phyloP scores from a whole-genome alignment of 306 rosid species.

The Casuarina equisetifolia region DNA sequence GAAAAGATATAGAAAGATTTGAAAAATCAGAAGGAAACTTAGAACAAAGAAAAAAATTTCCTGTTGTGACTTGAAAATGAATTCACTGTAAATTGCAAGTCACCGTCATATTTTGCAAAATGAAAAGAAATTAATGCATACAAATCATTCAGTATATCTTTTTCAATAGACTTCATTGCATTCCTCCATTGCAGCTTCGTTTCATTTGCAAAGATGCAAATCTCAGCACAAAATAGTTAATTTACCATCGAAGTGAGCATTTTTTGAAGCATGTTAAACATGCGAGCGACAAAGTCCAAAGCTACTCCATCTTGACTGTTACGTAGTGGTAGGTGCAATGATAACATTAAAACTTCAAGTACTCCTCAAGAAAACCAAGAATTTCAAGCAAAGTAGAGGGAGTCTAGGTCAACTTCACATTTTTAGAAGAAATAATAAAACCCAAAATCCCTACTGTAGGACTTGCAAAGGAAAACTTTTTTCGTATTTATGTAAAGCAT shows the following conservation, averaged over 20 bases:
- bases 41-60: neutral
- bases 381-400: too few species aligned
- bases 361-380: too few species aligned
- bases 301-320: conserved; percentile 88
- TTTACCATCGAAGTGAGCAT: conserved; percentile 6
- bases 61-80: too few species aligned
- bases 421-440: too few species aligned
- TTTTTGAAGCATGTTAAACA: neutral
- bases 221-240: conserved; percentile 15
- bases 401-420: too few species aligned
- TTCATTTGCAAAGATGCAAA: conserved; percentile 89
- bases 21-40: neutral
- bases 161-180: conserved; percentile 89
- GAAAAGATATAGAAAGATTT: neutral
- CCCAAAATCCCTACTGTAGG: too few species aligned
- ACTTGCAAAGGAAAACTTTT: too few species aligned
- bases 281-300: conserved; percentile 16
- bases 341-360: too few species aligned
- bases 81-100: neutral
- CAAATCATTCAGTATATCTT: conserved; percentile 75
- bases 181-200: conserved; percentile 82
- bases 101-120: conserved; percentile 70
- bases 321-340: too few species aligned
- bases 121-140: conserved; percentile 93
- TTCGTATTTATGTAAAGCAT: too few species aligned